A percentile compares a stretch with the other conserved stretches of the same genome.
Conservation (phyloP, 208 protist species). For the Acanthamoeba rhysodes region DNA sequence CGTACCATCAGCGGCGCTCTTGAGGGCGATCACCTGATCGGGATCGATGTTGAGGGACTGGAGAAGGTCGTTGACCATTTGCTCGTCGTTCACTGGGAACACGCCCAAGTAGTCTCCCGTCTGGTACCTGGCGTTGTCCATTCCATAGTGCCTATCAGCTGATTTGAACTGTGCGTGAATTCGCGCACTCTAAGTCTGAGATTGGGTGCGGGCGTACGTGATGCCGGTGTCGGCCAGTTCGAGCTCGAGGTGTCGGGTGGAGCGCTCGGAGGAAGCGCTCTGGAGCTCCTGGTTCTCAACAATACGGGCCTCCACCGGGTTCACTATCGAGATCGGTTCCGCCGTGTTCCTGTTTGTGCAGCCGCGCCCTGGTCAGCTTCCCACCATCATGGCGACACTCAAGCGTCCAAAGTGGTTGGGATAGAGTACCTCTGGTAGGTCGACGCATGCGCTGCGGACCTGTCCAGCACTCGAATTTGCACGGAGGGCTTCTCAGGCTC, state of each 20-base stretch:
- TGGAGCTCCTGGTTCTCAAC: slow-evolving; percentile 82
- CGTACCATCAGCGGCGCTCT: neutral
- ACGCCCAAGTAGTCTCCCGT: slow-evolving; percentile 97
- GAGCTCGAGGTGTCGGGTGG: slow-evolving; percentile 93
- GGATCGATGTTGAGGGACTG: slow-evolving; percentile 12
- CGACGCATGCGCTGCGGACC: neutral
- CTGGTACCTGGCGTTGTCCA: slow-evolving; percentile 82
- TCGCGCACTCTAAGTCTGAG: too few relatives aligned
- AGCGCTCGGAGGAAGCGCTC: slow-evolving; percentile 80
- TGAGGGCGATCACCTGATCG: slow-evolving; percentile 17
- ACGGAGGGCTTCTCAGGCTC: slow-evolving; percentile 1
- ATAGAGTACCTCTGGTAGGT: neutral
- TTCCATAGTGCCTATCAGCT: neutral
- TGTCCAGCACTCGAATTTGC: neutral
- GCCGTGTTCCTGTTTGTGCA: neutral
- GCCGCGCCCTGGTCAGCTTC: neutral
- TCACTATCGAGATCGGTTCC: slow-evolving; percentile 28
- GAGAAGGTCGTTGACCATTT: slow-evolving; percentile 90
- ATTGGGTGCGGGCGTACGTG: too few relatives aligned
- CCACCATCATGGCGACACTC: neutral
- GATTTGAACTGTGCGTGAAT: too few relatives aligned
- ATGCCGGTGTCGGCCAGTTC: slow-evolving; percentile 83
- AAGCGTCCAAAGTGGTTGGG: neutral
- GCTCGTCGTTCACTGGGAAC: slow-evolving; percentile 93
- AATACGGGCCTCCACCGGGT: slow-evolving; percentile 76